phyloP scores from a whole-genome alignment of 257 asterid genomes.

The Nicotiana otophora region DNA sequence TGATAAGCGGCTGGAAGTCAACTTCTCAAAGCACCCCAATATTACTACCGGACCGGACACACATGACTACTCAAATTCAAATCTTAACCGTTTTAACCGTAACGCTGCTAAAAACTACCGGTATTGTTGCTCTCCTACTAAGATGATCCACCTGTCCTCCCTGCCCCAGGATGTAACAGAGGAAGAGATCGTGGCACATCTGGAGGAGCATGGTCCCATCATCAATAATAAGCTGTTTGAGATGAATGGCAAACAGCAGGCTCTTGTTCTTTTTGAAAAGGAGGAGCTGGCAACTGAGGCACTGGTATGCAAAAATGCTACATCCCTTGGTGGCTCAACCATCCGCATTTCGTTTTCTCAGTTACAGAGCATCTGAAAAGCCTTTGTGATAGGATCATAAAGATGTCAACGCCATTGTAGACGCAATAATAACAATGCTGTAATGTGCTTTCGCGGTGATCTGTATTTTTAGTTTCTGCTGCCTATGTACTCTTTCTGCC shows the following conservation, averaged over 20 bases:
- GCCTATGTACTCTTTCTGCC: neutral
- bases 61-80: constrained; percentile 87
- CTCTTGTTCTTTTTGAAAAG: constrained; percentile 78
- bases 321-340: constrained; percentile 74
- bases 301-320: constrained; percentile 95
- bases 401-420: neutral
- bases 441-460: neutral
- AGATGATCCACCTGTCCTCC: constrained; percentile 91
- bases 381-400: neutral
- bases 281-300: constrained; percentile 98
- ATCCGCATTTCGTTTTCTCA: constrained; percentile 93
- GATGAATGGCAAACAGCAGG: constrained; percentile 94
- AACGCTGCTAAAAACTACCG: constrained; percentile 94
- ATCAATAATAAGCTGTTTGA: constrained; percentile 69
- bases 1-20: constrained; percentile 93
- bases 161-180: constrained; percentile 81
- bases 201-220: constrained; percentile 83
- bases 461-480: neutral
- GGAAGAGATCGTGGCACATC: constrained; percentile 63
- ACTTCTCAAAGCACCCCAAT: constrained; percentile 74
- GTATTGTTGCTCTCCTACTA: constrained; percentile 95
- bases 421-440: neutral
- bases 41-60: constrained; percentile 89
- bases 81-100: constrained; percentile 89
- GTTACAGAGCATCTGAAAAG: constrained; percentile 72